Evolutionary conservation across 1,284 basidiomycete species (phyloP).

Genomic region (Cystobasidium pallidum): DNA sequence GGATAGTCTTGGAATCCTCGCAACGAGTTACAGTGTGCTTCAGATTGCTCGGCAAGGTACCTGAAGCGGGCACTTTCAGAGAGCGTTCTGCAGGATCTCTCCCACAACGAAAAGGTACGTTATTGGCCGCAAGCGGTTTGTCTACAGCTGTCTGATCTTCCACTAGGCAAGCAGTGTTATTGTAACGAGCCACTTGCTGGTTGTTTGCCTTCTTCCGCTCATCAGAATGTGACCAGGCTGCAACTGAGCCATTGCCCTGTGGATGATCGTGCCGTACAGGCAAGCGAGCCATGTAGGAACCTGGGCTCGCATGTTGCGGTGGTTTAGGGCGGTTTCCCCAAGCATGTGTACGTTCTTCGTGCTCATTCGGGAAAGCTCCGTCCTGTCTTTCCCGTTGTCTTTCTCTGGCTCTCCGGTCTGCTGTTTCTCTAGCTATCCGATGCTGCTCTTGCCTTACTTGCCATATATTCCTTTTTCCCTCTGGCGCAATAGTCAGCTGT

Average conservation of each 20-base stretch:
- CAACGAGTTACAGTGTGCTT: neutral
- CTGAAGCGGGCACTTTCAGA: neutral
- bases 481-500: too few relatives aligned
- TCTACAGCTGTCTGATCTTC: too few relatives aligned
- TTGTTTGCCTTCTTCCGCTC: neutral
- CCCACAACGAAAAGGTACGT: too few relatives aligned
- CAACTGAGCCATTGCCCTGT: neutral
- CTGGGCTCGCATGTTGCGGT: neutral
- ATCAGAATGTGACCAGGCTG: neutral
- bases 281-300: neutral
- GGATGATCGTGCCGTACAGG: neutral
- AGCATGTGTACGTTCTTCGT: neutral
- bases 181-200: neutral
- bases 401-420: neutral
- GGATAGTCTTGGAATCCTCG: neutral
- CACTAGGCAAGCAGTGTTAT: too few relatives aligned
- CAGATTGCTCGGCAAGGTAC: neutral
- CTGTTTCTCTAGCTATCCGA: neutral
- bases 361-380: too few relatives aligned
- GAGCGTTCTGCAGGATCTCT: too few relatives aligned
- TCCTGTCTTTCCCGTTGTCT: conserved; percentile 3
- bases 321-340: neutral
- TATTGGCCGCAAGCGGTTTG: too few relatives aligned
- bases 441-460: neutral
- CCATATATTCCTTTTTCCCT: too few relatives aligned